Percentiles rank a stretch among this genome's conserved stretches.
Conservation (phyloP, 495 filamentous ascomycete genomes). For the Ramalina intermedia region DNA sequence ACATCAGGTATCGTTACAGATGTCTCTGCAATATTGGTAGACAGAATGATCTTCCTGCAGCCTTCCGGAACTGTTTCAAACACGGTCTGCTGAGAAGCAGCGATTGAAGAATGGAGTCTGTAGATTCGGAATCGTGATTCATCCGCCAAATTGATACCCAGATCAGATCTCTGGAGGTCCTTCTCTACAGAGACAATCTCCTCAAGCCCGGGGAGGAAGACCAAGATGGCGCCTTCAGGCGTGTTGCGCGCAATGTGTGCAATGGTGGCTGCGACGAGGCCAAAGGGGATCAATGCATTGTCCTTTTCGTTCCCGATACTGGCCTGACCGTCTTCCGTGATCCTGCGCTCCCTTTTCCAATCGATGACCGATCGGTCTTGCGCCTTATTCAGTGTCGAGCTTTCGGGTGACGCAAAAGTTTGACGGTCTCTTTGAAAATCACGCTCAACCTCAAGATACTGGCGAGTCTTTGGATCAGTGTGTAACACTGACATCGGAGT, state of each 20-base stretch:
- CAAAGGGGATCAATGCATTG: conserved; percentile 31
- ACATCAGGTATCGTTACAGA: conserved; percentile 48
- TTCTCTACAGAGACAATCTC: conserved; percentile 31
- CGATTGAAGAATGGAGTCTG: conserved; percentile 37
- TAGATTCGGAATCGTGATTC: conserved; percentile 29
- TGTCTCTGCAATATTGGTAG: conserved; percentile 48
- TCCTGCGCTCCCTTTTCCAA: conserved; percentile 28
- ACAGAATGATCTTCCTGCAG: conserved; percentile 40
- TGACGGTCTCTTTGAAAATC: not conserved
- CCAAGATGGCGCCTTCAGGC: conserved; percentile 36
- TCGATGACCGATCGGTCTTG: conserved; percentile 24
- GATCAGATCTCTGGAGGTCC: conserved; percentile 12
- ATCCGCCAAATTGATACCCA: conserved; percentile 34
- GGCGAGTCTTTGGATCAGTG: conserved; percentile 18
- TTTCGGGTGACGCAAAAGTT: conserved; percentile 6
- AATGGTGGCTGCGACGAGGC: conserved; percentile 33
- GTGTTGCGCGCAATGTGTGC: conserved; percentile 36
- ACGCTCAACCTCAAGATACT: conserved; percentile 24
- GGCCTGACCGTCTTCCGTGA: conserved; percentile 16
- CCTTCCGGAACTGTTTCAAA: conserved; percentile 30
- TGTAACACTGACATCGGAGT: conserved; percentile 14
- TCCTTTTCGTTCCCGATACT: conserved; percentile 23
- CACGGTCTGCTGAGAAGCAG: conserved; percentile 31
- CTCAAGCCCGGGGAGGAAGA: conserved; percentile 42
- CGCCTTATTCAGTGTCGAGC: conserved; percentile 3